Base-by-base conservation (phyloP, 805 yeast genomes). In the Schwanniomyces polymorphus region DNA sequence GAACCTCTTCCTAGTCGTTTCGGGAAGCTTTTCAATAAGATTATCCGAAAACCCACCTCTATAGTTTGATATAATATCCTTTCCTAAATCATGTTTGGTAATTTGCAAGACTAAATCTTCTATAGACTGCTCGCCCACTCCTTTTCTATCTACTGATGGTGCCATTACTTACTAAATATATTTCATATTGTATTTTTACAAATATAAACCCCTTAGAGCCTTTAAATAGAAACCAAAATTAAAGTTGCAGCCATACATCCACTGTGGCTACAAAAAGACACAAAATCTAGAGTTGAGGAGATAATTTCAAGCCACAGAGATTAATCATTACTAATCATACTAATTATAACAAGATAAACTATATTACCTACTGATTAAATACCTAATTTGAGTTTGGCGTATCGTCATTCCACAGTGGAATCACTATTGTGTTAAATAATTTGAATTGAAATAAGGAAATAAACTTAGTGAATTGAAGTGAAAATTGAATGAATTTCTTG, bases 401-500 rank as follows among this genome's bases (percentile, higher is more conserved):
- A 21, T 21, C 23, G 23, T 21, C 23, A 21, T 21, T 21, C 23
- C 23, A 21, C 23, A 21, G 23, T 21, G 23, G 23, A 3, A 21
- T 21, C 5, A 21, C 5, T 21, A 5, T 21, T 21, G 23, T 21
- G 23, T 21, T 21, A 21, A 5, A 21, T 21, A 21, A 21, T 21
- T 4, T 4, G 23, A 21, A 21, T 21, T 21, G 23, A 21, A 21
- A 21, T 21, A 21, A 21, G 23, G 5, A 4, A 5, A 21, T 21
- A 3, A 14, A 29, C 14, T 16, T 11, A 17, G 34, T 43, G 50
- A 9, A 56, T 43, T 17, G 65, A 49, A 45, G 52, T 76, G 59
- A 84, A 84, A 2, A 84, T 78, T 4, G 79, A 69, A 41, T 79
- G 80, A 21, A 85, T 72, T 46, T 83, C 90, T 44, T 76, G 76